Base-by-base conservation (phyloP, 768 basidiomycete species). In the Lactifluus hygrophoroides region DNA sequence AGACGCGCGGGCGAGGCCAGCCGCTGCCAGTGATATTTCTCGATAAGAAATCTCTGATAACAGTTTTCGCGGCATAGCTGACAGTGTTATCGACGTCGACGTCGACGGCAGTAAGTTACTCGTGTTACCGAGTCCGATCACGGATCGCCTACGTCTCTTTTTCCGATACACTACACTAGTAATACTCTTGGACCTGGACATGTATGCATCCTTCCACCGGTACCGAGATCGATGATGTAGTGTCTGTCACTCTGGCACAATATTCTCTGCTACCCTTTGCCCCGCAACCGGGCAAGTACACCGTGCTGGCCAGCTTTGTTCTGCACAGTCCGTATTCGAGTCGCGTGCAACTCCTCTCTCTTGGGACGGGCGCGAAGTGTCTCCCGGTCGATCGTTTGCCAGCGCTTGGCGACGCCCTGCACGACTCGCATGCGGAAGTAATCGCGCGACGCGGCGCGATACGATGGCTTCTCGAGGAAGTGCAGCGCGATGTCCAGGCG, bases 351-450 rank as follows among this genome's bases (percentile, higher is more conserved):
- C 70, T 85, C 57, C 80, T 93, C 43, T 85, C 87, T 32, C 66
- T 94, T 3, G 85, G 79, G 0, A 89, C 91, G 8, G 94, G 94
- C 11, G 86, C 88, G 3, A 95, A 95, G 73, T 92, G 89, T 65
- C 77, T 94, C 0, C 89, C 94, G 2, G 77, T 72, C 4, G 65
- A 67, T 3, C 78, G 77, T 54, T 73, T 92, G 0, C 83, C 92
- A 0, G 65, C 70, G 5, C 74, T 75, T 28, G 94, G 94, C 0
- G 91, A 95, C 66, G 78, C 83, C 1, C 63, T 96, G 17, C 92
- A 94, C 66, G 94, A 96, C 66, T 85, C 81, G 52, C 94, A 97
- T 69, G 94, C 94, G 10, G 94, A 97, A 71, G 81, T 94, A 21
- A 76, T 96, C n/a, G 92, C 92, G 2, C 80, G 91, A 19, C 77